Evolutionary conservation across 2,329 filamentous ascomycete genomes (phyloP).

Genomic region (Metarhizium brunneum): DNA sequence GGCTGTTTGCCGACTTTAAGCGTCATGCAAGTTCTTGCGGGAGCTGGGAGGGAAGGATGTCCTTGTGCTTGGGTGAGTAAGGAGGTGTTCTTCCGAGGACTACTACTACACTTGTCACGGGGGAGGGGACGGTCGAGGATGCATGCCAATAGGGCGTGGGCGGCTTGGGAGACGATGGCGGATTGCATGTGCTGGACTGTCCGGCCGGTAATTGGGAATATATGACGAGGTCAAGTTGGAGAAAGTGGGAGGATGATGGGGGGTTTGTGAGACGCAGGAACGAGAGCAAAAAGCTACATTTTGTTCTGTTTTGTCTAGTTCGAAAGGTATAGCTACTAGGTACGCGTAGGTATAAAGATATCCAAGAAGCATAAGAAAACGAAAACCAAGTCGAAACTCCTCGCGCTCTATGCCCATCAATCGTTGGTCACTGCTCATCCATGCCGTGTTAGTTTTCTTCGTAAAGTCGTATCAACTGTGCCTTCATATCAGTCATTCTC

Average conservation of each 20-base stretch:
- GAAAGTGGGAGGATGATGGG: too few species aligned
- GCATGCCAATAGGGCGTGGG: constrained; percentile 7
- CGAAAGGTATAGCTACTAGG: too few species aligned
- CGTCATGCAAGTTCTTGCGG: constrained; percentile 17
- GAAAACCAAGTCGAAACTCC: not conserved
- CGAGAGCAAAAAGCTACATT: too few species aligned
- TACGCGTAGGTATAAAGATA: too few species aligned
- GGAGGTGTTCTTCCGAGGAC: constrained; percentile 11
- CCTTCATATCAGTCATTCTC: constrained; percentile 28
- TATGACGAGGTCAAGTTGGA: too few species aligned
- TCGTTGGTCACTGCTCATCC: not conserved
- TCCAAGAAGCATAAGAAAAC: not conserved
- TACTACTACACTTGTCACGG: constrained; percentile 1
- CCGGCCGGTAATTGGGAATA: not conserved
- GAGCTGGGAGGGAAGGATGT: constrained; percentile 6
- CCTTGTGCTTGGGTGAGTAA: constrained; percentile 9
- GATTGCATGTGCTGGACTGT: constrained; percentile 8
- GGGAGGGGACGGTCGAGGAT: constrained; percentile 4
- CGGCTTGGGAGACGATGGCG: constrained; percentile 8
- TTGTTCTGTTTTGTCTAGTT: too few species aligned
- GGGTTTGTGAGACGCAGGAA: too few species aligned
- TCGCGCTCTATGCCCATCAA: not conserved
- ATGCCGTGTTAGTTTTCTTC: constrained; percentile 17
- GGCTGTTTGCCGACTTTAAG: constrained; percentile 19
- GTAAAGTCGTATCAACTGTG: constrained; percentile 26